These are phyloP conservation scores for Dioscorea alata DNA, from an alignment of 106 monocot genomes.

Conservation along the genomic window DNA sequence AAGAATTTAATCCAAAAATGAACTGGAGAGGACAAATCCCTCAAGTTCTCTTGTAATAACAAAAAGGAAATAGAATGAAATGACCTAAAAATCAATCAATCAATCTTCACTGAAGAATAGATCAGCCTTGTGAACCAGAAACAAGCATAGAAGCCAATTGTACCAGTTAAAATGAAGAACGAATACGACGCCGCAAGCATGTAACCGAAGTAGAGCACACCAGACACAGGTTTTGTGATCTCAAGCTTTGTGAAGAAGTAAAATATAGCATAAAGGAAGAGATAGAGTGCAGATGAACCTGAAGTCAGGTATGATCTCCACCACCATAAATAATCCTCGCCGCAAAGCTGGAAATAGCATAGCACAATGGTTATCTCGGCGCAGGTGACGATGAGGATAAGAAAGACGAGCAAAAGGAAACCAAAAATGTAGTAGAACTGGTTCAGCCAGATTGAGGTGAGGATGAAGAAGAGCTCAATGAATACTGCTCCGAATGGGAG, in stretches of 20 bases:
- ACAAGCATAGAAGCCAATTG: constrained; percentile 96
- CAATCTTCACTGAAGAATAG: constrained; percentile 97
- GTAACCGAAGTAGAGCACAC: constrained; percentile 89
- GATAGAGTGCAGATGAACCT: constrained; percentile 90
- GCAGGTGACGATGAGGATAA: constrained; percentile 84
- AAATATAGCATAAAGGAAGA: constrained; percentile 87
- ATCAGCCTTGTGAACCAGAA: constrained; percentile 96
- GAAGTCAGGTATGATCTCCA: constrained; percentile 95
- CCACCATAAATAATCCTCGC: constrained; percentile 98
- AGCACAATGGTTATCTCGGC: constrained; percentile 94
- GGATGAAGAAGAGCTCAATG: constrained; percentile 97
- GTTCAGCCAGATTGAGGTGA: constrained; percentile 97
- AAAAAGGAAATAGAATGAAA: background rate
- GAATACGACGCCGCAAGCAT: constrained; percentile 94
- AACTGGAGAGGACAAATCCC: too few species aligned
- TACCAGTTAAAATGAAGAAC: constrained; percentile 90
- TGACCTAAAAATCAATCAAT: constrained; percentile 16
- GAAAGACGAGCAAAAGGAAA: constrained; percentile 88
- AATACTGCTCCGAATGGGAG: constrained; percentile 97
- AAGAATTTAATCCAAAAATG: too few species aligned
- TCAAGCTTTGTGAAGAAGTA: constrained; percentile 99
- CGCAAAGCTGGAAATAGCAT: constrained; percentile 98
- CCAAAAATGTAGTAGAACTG: constrained; percentile 99
- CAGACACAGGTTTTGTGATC: constrained; percentile 85
- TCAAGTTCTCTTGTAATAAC: too few species aligned